Evolutionary conservation across 2,329 filamentous ascomycete species (phyloP), one percentile per base, ranked within the genome.

Genomic region (Microsporum canis): DNA sequence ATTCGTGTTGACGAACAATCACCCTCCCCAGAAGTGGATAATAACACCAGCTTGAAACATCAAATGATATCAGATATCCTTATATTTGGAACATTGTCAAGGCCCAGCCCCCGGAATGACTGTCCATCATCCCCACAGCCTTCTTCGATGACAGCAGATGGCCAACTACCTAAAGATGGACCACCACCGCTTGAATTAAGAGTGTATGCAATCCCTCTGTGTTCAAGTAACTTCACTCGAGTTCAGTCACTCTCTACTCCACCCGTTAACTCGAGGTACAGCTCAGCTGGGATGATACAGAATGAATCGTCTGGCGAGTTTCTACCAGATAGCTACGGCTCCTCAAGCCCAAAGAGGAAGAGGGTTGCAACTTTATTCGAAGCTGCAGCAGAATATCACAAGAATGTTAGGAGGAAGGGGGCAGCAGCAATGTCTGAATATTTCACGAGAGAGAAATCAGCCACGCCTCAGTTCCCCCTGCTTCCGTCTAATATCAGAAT

Each of bases 341-440:
- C 73, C 1, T 73, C 73, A 3, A 76, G 73, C 51, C 74, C 74
- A 2, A 77, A 76, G 63, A 70, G 75, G 49, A 76, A 76, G 65
- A 70, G 74, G 39, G 72, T 76, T n/a, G 71, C 72, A 43, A 75
- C 70, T 1, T 67, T 77, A 1, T 77, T 77, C 51, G 74, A 77
- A 62, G 70, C 71, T 2, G 75, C 72, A 7, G 70, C 73, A 3
- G 72, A 75, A 57, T 73, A 76, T 66, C 74, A 77, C 62, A 72
- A 70, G 36, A 68, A 69, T 56, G 73, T 76, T 27, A 71, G 73
- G 39, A 72, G 74, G 64, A 72, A 70, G 56, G 74, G 74, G 43
- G 71, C 68, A 14, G 73, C 75, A n/a, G 60, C 64, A 70, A n/a
- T 70, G 70, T 36, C 66, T 70, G 8, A 71, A 66, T 58, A 68